These are phyloP conservation scores for Epichloe gansuensis DNA, from an alignment of 2,329 filamentous ascomycete species.

Conservation along the genomic window DNA sequence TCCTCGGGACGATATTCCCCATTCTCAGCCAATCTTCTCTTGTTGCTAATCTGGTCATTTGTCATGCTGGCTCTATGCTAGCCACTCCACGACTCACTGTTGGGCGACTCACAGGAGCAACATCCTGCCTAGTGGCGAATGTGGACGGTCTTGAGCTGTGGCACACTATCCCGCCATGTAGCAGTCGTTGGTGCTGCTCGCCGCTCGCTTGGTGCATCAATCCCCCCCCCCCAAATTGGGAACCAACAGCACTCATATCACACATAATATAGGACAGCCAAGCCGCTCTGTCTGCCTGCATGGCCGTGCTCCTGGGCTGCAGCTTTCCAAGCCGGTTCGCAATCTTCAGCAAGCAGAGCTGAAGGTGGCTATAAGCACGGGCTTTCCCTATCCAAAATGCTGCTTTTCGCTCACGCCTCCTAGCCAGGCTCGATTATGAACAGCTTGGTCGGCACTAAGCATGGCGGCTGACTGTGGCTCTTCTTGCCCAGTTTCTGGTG, in stretches of 20 bases:
- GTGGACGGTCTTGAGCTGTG: not conserved
- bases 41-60: no score
- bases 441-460: constrained; percentile 10
- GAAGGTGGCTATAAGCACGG: not conserved
- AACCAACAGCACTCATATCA: not conserved
- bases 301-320: constrained; percentile 3
- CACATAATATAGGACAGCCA: not conserved
- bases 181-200: not conserved
- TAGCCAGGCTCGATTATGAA: constrained; percentile 14
- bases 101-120: no score
- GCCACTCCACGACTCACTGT: no score
- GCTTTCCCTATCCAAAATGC: constrained; percentile 5
- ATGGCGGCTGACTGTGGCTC: constrained; percentile 25
- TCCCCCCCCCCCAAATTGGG: no score
- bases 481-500: constrained; percentile 22
- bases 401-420: constrained; percentile 4
- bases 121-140: no score
- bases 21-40: not conserved
- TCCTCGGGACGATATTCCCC: not conserved
- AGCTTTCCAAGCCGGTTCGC: not conserved
- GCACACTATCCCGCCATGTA: not conserved
- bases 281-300: not conserved
- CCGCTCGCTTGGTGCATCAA: not conserved
- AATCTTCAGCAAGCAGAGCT: not conserved
- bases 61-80: no score